Evolutionary conservation across 2,329 filamentous ascomycete species (phyloP).

Genomic region (Elsinoe ampelina): DNA sequence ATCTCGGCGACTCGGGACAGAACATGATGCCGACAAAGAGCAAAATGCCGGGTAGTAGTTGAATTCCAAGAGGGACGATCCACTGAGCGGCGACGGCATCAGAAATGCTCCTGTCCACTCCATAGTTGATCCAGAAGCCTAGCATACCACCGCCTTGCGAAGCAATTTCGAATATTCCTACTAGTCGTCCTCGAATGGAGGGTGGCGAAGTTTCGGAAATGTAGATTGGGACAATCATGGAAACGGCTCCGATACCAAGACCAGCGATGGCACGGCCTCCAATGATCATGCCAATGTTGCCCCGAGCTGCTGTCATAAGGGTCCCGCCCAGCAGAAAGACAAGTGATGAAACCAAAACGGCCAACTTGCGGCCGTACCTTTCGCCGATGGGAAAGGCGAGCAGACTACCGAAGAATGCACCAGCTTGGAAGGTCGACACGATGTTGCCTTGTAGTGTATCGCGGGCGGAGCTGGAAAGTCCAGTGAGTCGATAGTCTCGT

Average conservation of each 20-base stretch:
- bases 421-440: slow-evolving; percentile 58
- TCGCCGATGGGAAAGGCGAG: slow-evolving; percentile 40
- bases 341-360: slow-evolving; percentile 37
- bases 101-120: slow-evolving; percentile 34
- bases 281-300: slow-evolving; percentile 30
- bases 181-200: slow-evolving; percentile 54
- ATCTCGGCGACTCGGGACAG: slow-evolving; percentile 31
- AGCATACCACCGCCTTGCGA: slow-evolving; percentile 52
- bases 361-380: slow-evolving; percentile 40
- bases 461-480: slow-evolving; percentile 30
- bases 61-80: slow-evolving; percentile 50
- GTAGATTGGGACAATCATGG: slow-evolving; percentile 31
- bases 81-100: slow-evolving; percentile 46
- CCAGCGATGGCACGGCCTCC: slow-evolving; percentile 30
- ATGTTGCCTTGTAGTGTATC: slow-evolving; percentile 40
- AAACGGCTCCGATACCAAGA: slow-evolving; percentile 31
- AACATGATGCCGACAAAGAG: slow-evolving; percentile 30
- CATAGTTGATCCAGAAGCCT: slow-evolving; percentile 37
- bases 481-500: slow-evolving; percentile 27
- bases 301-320: slow-evolving; percentile 31
- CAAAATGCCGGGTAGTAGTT: slow-evolving; percentile 33
- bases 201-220: slow-evolving; percentile 44
- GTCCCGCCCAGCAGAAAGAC: slow-evolving; percentile 37
- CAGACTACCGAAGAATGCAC: slow-evolving; percentile 49
- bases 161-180: slow-evolving; percentile 58